A percentile compares a stretch with the other conserved stretches of the same genome.
phyloP scores from a whole-genome alignment of 495 filamentous ascomycete species.

The Penicillium manginii region DNA sequence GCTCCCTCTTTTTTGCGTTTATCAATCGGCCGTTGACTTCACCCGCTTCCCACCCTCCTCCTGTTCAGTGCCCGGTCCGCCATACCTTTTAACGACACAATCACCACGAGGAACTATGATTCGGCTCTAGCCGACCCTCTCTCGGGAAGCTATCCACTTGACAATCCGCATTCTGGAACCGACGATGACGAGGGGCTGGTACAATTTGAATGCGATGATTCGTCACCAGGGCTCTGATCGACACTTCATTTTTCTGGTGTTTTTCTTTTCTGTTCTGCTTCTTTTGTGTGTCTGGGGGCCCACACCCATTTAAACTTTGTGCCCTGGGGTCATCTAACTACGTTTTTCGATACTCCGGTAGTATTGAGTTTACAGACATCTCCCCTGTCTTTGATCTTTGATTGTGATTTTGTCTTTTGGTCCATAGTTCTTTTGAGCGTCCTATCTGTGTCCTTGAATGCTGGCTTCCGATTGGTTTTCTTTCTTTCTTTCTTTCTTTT shows the following conservation, averaged over 20 bases:
- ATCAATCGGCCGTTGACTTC: conserved; percentile 8
- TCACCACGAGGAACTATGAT: conserved; percentile 22
- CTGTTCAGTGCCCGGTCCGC: conserved; percentile 14
- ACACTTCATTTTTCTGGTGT: conserved; percentile 14
- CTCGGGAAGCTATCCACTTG: conserved; percentile 9
- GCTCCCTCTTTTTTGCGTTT: neutral
- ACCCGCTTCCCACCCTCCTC: conserved; percentile 9
- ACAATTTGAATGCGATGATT: conserved; percentile 18
- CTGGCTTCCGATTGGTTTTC: neutral
- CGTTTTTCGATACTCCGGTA: conserved; percentile 14
- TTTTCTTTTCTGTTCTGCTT: conserved; percentile 4
- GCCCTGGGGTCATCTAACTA: conserved; percentile 10
- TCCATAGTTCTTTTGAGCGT: neutral
- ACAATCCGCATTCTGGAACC: conserved; percentile 14
- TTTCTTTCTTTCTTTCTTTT: no score
- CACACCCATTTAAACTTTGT: conserved; percentile 6
- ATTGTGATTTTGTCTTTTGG: conserved; percentile 5
- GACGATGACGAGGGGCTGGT: conserved; percentile 11
- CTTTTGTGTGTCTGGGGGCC: neutral
- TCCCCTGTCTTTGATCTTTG: neutral
- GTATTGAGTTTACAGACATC: conserved; percentile 10
- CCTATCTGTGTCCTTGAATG: conserved; percentile 11
- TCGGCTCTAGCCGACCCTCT: conserved; percentile 25
- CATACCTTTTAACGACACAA: conserved; percentile 18
- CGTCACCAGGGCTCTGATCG: conserved; percentile 25